These are phyloP conservation scores for Cordyceps cicadae DNA, from an alignment of 2,329 filamentous ascomycete species.

Conservation along the genomic window DNA sequence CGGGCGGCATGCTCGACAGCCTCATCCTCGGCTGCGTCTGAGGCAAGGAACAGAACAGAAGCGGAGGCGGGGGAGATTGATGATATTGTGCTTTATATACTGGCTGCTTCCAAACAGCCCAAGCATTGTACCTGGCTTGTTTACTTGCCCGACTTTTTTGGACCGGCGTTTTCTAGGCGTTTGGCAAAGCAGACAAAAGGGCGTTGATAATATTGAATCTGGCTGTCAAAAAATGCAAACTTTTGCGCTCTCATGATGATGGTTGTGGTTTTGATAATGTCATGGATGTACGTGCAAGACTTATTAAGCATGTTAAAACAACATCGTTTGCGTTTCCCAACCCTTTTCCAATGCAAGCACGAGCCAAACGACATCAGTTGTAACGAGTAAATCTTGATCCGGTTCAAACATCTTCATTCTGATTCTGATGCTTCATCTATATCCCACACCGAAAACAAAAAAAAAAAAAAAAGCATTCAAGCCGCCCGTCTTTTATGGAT, in stretches of 20 bases:
- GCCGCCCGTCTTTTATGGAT: neutral
- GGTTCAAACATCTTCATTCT: conserved; percentile 1
- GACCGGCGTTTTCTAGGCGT: neutral
- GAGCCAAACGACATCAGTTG: neutral
- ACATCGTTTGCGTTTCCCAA: no score
- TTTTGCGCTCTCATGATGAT: neutral
- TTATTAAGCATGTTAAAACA: neutral
- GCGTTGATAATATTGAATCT: neutral
- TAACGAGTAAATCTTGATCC: neutral
- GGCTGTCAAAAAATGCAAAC: neutral
- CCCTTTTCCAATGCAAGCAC: neutral
- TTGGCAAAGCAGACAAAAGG: conserved; percentile 2
- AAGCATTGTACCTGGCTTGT: neutral
- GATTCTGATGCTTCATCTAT: conserved; percentile 2
- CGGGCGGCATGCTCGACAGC: conserved; percentile 78
- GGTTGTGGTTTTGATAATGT: neutral
- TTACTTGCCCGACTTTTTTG: neutral
- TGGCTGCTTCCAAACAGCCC: neutral
- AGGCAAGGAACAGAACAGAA: neutral
- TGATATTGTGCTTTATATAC: neutral
- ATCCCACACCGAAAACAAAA: neutral
- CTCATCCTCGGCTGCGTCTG: conserved; percentile 25
- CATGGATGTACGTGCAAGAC: neutral
- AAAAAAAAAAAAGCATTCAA: neutral
- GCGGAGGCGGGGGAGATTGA: neutral